Base-by-base conservation (phyloP, 139 green algal species). In the Edaphochlamys debaryana region DNA sequence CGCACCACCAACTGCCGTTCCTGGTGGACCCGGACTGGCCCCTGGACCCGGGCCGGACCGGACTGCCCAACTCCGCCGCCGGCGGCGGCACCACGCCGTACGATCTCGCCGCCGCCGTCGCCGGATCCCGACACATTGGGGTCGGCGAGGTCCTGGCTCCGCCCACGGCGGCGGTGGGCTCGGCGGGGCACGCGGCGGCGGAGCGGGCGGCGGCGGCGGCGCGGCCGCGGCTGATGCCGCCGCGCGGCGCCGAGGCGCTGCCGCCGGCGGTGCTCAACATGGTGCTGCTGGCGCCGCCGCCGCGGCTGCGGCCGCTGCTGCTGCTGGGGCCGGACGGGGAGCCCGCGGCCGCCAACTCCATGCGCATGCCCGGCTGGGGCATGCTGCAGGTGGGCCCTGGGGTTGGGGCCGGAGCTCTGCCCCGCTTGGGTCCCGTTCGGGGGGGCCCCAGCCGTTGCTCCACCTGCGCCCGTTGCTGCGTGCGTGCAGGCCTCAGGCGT, bases 241-340 rank as follows among this genome's bases (percentile, higher is more conserved):
- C 66, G 38, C 37, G 5, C 17, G 60, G 54, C 5, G 56, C 68
- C 3, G 79, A n/a, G 40, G 3, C 50, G 27, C 25, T 82, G 45
- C 63, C 58, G 30, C 85, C 79, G 17, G 36, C 86, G 15, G 79
- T 89, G 30, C 73, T 92, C 13, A 69, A 88, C 64, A 88, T 80
- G 37, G 72, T 92, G 80, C 60, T 90, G 45, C 90, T 75, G 42
- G 84, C 89, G 36, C 88, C 88, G 38, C 81, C 69, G 66, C 50
- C 60, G 34, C 8, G 62, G 29, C 73, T 80, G 36, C 69, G 80
- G 41, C 88, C 88, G 48, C 64, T 92, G 48, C 58, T 56, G 42
- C 82, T 91, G 20, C 32, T 84, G 56, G 58, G 63, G 3, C 42
- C 50, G 2, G 60, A 70, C 8, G 85, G 79, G 1, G 23, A 67